Evolutionary conservation across 176 grass and related monocot genomes (phyloP).

Genomic region (Secale cereale): DNA sequence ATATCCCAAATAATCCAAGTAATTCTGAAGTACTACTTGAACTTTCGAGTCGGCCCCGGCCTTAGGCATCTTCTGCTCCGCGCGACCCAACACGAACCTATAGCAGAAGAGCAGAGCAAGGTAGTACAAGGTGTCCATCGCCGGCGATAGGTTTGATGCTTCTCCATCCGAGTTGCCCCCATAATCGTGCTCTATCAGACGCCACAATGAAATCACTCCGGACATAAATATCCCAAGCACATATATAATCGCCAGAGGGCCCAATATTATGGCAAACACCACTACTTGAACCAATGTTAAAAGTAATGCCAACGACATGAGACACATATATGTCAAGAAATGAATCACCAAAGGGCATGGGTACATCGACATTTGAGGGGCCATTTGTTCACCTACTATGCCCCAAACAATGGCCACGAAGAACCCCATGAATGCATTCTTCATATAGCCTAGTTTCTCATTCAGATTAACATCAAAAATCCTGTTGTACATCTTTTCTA

Average conservation of each 20-base stretch:
- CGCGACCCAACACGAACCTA: accelerated
- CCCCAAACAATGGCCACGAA: background rate
- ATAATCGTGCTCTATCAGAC: background rate
- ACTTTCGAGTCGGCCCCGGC: too few relatives aligned
- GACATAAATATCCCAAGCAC: too few relatives aligned
- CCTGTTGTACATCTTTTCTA: background rate
- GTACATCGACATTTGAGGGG: too few relatives aligned
- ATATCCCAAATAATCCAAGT: too few relatives aligned
- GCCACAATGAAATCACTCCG: background rate
- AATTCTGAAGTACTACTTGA: background rate
- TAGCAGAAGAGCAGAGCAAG: background rate
- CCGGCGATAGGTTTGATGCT: background rate
- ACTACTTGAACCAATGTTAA: too few relatives aligned
- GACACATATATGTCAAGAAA: too few relatives aligned
- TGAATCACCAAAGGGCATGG: too few relatives aligned
- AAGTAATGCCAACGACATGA: too few relatives aligned
- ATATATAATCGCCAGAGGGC: too few relatives aligned
- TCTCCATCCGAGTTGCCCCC: accelerated
- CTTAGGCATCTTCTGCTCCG: background rate
- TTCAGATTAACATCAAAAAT: background rate
- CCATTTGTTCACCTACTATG: too few relatives aligned
- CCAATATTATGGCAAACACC: too few relatives aligned
- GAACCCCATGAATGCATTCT: background rate
- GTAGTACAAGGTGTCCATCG: background rate
- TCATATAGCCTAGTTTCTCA: background rate